These are phyloP conservation scores for Phytophthora pluvialis DNA, from an alignment of 352 stramenopile genomes.

Conservation along the genomic window DNA sequence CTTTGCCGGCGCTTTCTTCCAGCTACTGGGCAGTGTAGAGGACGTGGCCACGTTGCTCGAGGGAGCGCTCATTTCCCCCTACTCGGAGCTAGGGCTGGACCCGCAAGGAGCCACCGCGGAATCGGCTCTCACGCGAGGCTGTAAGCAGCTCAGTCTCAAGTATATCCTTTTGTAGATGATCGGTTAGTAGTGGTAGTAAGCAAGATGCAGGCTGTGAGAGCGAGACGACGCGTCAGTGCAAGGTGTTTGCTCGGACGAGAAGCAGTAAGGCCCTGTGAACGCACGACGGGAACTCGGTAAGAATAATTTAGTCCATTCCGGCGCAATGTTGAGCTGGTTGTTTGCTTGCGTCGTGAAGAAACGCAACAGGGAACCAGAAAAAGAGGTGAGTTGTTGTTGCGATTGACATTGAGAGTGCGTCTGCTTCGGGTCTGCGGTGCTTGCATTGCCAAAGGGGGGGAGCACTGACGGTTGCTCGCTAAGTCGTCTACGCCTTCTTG, in stretches of 20 bases:
- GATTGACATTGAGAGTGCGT: constrained; percentile 15
- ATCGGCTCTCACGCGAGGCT: constrained; percentile 42
- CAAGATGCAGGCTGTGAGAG: not conserved
- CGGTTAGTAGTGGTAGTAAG: not conserved
- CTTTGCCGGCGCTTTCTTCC: constrained; percentile 62
- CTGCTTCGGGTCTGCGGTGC: constrained; percentile 10
- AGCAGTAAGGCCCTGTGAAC: too few relatives aligned
- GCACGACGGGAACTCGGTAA: constrained; percentile 1
- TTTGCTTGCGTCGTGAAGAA: too few relatives aligned
- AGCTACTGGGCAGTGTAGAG: constrained; percentile 41
- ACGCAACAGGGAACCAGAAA: not conserved
- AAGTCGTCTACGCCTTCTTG: constrained; percentile 67
- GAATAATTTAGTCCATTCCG: too few relatives aligned
- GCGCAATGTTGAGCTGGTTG: not conserved
- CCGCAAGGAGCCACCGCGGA: constrained; percentile 46
- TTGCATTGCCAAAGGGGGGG: constrained; percentile 20
- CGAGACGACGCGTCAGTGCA: too few relatives aligned
- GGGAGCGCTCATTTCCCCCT: constrained; percentile 58
- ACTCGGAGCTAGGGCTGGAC: constrained; percentile 64
- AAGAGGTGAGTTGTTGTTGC: not conserved
- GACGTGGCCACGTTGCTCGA: constrained; percentile 47
- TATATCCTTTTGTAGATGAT: constrained; percentile 64
- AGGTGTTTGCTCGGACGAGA: too few relatives aligned
- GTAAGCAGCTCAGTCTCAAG: constrained; percentile 77
- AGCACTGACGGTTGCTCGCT: constrained; percentile 1